Conservation (phyloP, 2,329 filamentous ascomycete genomes). For the Fusarium miscanthi region DNA sequence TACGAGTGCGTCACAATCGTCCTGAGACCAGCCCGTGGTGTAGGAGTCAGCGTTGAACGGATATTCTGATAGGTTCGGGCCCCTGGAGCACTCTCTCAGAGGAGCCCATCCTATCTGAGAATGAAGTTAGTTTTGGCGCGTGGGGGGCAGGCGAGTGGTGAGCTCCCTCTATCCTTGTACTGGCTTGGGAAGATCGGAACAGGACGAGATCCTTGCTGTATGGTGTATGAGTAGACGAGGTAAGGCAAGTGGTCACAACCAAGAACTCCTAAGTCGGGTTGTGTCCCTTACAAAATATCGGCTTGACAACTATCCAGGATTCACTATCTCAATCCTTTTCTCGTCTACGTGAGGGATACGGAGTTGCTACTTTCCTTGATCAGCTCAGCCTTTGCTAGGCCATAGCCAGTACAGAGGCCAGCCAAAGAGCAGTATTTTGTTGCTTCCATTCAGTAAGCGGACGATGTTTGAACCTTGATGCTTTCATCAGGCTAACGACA, state of each 20-base stretch:
- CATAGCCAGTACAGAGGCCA: not conserved
- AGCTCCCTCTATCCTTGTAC: slow-evolving; percentile 14
- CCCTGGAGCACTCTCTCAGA: slow-evolving; percentile 1
- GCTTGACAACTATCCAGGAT: not conserved
- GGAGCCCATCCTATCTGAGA: slow-evolving; percentile 8
- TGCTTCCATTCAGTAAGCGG: slow-evolving; percentile 12
- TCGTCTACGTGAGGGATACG: not conserved
- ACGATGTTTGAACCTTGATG: slow-evolving; percentile 13
- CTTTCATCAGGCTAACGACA: slow-evolving; percentile 5
- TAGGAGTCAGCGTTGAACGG: slow-evolving; percentile 4
- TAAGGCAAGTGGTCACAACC: not conserved
- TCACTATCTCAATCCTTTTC: not conserved
- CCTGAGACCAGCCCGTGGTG: slow-evolving; percentile 18
- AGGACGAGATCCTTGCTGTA: slow-evolving; percentile 18
- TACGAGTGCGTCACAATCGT: slow-evolving; percentile 9
- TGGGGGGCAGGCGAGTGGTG: slow-evolving; percentile 28
- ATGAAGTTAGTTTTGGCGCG: slow-evolving; percentile 9
- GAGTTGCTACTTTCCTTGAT: not conserved
- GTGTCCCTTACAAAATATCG: not conserved
- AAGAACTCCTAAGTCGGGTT: not conserved
- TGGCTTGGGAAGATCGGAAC: slow-evolving; percentile 21
- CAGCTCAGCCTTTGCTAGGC: not conserved
- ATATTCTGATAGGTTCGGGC: slow-evolving; percentile 22
- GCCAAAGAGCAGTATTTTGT: not conserved
- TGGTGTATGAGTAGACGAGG: not conserved